Evolutionary conservation across 1,284 basidiomycete species (phyloP).

Genomic region (Laetiporus sulphureus): DNA sequence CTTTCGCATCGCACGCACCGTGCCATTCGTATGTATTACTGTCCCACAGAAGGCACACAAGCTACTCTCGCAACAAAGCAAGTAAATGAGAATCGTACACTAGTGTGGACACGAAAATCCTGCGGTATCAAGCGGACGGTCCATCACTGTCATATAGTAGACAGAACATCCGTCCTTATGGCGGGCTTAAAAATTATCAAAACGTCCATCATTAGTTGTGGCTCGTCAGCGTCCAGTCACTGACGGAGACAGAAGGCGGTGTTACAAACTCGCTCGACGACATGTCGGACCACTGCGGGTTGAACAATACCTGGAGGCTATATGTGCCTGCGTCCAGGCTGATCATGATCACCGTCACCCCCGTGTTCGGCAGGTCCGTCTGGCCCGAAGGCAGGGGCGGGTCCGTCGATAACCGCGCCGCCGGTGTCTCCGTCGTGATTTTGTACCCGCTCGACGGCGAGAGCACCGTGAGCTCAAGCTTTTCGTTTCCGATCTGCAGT

Average conservation of each 20-base stretch:
- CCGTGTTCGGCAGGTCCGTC: slow-evolving; percentile 70
- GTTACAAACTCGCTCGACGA: slow-evolving; percentile 54
- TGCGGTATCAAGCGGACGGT: too few species aligned
- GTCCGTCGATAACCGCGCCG: slow-evolving; percentile 54
- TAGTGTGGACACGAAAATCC: too few species aligned
- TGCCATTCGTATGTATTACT: too few species aligned
- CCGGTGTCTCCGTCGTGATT: slow-evolving; percentile 38
- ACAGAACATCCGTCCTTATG: not conserved
- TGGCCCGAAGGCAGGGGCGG: slow-evolving; percentile 49
- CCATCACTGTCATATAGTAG: slow-evolving; percentile 10
- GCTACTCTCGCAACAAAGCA: too few species aligned
- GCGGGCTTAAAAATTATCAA: slow-evolving; percentile 1
- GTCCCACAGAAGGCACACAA: too few species aligned
- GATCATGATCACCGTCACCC: slow-evolving; percentile 78
- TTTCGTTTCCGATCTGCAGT: slow-evolving; percentile 54
- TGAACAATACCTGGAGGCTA: slow-evolving; percentile 77
- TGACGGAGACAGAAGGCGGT: slow-evolving; percentile 59
- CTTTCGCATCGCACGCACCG: too few species aligned
- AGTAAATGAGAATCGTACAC: too few species aligned
- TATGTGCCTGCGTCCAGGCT: slow-evolving; percentile 64
- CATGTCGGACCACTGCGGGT: slow-evolving; percentile 75
- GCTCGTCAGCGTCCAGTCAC: slow-evolving; percentile 66
- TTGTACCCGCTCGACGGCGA: slow-evolving; percentile 54
- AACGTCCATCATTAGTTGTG: slow-evolving; percentile 40
- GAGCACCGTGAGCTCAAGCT: slow-evolving; percentile 42